phyloP scores from a whole-genome alignment of 306 rosid genomes.

The Vigna unguiculata region DNA sequence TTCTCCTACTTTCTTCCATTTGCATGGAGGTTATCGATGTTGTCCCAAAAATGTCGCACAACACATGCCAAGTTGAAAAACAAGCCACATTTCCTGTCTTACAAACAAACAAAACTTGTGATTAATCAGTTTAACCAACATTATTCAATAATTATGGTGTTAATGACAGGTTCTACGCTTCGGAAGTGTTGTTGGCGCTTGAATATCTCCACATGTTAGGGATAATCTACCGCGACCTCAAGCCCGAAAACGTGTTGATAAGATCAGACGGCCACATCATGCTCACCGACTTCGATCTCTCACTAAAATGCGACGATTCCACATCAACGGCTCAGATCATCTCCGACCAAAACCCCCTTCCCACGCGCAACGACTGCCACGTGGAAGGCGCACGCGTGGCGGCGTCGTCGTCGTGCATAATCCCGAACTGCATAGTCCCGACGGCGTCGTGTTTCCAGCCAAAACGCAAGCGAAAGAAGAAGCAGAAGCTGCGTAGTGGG shows the following conservation, averaged over 20 bases:
- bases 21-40: not conserved
- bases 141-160: not conserved
- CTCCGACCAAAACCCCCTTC: not conserved
- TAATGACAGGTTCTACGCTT: not conserved
- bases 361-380: not conserved
- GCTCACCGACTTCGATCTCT: constrained; percentile 5
- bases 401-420: not conserved
- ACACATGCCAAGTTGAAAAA: not conserved
- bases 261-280: constrained; percentile 17
- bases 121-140: not conserved
- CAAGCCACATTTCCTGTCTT: not conserved
- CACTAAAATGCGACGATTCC: constrained; percentile 12
- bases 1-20: not conserved
- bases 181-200: constrained; percentile 9
- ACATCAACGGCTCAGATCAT: not conserved
- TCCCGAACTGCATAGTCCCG: constrained; percentile 3
- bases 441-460: not conserved
- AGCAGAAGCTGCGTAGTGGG: not conserved
- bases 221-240: constrained; percentile 4
- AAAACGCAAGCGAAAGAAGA: constrained; percentile 1
- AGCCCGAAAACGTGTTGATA: constrained; percentile 5
- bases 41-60: not conserved
- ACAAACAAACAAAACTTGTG: not conserved
- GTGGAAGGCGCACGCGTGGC: not conserved
- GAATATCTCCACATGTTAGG: constrained; percentile 18